Evolutionary conservation across 371 early-diverging fungal species (phyloP), one percentile per base, ranked within the genome.

Genomic region (Actinomortierella ambigua): DNA sequence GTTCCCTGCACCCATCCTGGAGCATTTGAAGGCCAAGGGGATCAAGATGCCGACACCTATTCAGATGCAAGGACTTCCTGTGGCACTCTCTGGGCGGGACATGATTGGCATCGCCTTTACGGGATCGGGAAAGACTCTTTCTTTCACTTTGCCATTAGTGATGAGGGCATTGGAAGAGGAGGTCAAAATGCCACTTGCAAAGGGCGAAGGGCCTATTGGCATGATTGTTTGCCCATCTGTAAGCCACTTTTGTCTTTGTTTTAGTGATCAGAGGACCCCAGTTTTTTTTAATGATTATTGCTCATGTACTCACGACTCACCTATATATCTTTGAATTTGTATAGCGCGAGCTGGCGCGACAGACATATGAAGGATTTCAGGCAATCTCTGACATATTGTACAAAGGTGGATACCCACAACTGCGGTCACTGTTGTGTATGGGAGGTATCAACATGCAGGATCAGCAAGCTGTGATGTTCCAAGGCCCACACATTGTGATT

Each of bases 91-190:
- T 18, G 98, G 97, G 29, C 81, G 97, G 53, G 96, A 97, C 65
- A 92, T 98, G 91, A 96, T 98, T 65, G 93, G 93, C 29, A 92
- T 97, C 82, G 95, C 95, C 18, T 94, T 97, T 75, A 99, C 99
- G 11, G 99, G 99, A 18, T 97, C 97, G n/a, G 99, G 99, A 40
- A 99, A 99, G 81, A 99, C 99, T 0, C 81, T 98, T 18, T 89
- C 98, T 0, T 99, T 98, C 82, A 93, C 93, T 15, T 68, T 98
- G n/a, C 99, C 99, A 26, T 79, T 85, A 68, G 83, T 89, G 54
- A 88, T 93, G 89, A 85, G 85, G 69, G 91, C 90, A 41, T 80
- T 91, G 63, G 95, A 94, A 70, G 91, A 87, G 27, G 95, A 95
- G 68, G 65, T 82, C 24, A 80, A 90, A 59, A 78, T 93, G 55